Conservation (phyloP, 1,284 basidiomycete genomes). For the Ganoderma multipileum region DNA sequence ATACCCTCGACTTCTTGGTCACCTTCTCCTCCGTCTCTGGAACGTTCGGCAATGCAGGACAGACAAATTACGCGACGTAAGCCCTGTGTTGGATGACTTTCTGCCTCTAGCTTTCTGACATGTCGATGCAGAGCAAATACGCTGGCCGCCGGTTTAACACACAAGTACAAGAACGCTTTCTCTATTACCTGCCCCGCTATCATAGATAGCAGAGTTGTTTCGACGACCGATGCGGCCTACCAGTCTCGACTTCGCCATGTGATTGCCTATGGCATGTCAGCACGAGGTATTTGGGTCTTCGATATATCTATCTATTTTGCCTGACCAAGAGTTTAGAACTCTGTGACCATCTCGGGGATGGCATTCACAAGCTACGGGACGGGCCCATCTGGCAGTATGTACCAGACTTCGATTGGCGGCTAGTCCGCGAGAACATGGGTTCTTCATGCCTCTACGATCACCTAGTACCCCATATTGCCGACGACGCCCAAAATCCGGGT, state of each 20-base stretch:
- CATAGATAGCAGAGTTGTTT: slow-evolving; percentile 35
- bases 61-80: slow-evolving; percentile 49
- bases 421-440: slow-evolving; percentile 34
- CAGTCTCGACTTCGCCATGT: slow-evolving; percentile 35
- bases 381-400: slow-evolving; percentile 38
- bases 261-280: slow-evolving; percentile 39
- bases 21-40: slow-evolving; percentile 45
- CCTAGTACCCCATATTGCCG: slow-evolving; percentile 22
- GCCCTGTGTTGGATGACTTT: slow-evolving; percentile 7
- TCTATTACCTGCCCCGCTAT: slow-evolving; percentile 46
- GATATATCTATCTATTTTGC: not conserved
- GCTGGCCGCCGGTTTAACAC: slow-evolving; percentile 40
- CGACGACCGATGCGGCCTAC: slow-evolving; percentile 17
- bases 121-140: slow-evolving; percentile 43
- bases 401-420: slow-evolving; percentile 43
- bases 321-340: slow-evolving; percentile 39
- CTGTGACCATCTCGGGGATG: slow-evolving; percentile 41
- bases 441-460: slow-evolving; percentile 35
- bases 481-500: not conserved
- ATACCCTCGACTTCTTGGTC: slow-evolving; percentile 45
- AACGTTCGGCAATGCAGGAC: slow-evolving; percentile 46
- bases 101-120: no score
- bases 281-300: slow-evolving; percentile 34
- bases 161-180: slow-evolving; percentile 43
- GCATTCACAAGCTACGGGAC: slow-evolving; percentile 33